Evolutionary conservation across 108 stramenopile species (phyloP), one percentile per base, ranked within the genome.

Genomic region (Nitzschia inconspicua): DNA sequence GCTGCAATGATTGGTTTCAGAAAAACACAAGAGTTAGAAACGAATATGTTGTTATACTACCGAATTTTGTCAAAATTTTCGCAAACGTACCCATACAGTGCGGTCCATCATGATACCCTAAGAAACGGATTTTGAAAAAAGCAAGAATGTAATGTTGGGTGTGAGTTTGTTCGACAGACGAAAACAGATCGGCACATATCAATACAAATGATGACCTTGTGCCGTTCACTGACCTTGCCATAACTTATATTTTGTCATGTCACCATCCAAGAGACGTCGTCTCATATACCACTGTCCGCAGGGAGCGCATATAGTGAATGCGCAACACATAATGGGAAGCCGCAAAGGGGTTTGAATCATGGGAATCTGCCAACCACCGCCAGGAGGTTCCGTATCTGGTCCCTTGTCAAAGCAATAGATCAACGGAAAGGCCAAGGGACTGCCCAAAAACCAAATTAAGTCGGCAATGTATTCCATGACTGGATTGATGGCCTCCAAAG

Each of bases 171-270:
- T 37, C 10, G 36, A 37, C 8, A 8, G 10, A 13, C 10, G 13
- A 37, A 37, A n/a, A n/a, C n/a, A 47, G 4, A 6, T 2, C 3
- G 2, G 2, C 16, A 13, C 1, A 13, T 23, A 1, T 47, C 2
- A 23, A 2, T 23, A 3, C 24, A 2, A 19, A 47, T 22, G 2
- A 10, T 46, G 24, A 47, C 11, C 23, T 5, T 2, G 2, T 6
- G 2, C 23, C 47, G 22, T 13, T 29, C 24, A 23, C 29, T 40
- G 16, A 20, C n/a, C 69, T 76, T 84, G 83, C 83, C 83, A 84
- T 3, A 84, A 61, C 53, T 75, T 77, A 71, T 84, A 84, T 35
- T 70, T 64, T 46, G 59, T 76, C 83, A 84, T 84, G 35, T 84
- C 83, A 25, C 77, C 79, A 10, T 68, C 64, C 48, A 84, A 41